Percentiles rank a stretch among this genome's conserved stretches.
Conservation (phyloP, 306 rosid genomes). For the Cicer cuneatum region DNA sequence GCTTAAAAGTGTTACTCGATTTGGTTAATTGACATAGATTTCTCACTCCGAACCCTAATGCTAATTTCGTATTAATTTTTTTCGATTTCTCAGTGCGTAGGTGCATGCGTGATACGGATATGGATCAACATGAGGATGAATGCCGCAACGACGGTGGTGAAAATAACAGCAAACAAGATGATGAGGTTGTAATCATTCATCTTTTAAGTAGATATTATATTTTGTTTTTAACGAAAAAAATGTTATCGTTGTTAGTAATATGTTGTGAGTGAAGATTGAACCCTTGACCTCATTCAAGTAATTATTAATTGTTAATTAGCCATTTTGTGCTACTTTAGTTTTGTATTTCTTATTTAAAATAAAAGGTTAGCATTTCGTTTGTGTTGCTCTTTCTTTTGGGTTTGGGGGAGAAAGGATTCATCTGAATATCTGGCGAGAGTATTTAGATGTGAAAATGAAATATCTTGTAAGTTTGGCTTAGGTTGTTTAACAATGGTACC, state of each 20-base stretch:
- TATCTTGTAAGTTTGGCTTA: conserved; percentile 9
- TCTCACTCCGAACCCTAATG: conserved; percentile 41
- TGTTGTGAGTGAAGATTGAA: too few species aligned
- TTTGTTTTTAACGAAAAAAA: too few species aligned
- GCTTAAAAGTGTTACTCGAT: not conserved
- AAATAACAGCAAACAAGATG: conserved; percentile 78
- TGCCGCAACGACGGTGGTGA: conserved; percentile 60
- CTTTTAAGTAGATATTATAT: not conserved
- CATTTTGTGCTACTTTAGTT: conserved; percentile 1
- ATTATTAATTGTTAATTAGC: conserved; percentile 10
- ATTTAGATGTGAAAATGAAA: conserved; percentile 11
- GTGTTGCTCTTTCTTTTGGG: not conserved
- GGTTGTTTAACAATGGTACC: conserved; percentile 13
- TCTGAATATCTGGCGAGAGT: not conserved
- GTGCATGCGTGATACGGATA: conserved; percentile 17
- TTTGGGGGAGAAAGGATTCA: not conserved
- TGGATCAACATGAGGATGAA: conserved; percentile 75
- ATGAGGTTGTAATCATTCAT: conserved; percentile 66
- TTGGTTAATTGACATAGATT: not conserved
- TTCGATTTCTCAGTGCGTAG: conserved; percentile 10
- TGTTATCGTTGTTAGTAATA: too few species aligned
- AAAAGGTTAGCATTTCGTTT: too few species aligned
- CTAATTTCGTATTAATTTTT: not conserved
- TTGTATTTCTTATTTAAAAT: too few species aligned
- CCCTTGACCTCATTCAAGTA: not conserved